These are phyloP conservation scores for Trichoderma afroharzianum DNA, from an alignment of 2,329 filamentous ascomycete genomes.

Conservation along the genomic window DNA sequence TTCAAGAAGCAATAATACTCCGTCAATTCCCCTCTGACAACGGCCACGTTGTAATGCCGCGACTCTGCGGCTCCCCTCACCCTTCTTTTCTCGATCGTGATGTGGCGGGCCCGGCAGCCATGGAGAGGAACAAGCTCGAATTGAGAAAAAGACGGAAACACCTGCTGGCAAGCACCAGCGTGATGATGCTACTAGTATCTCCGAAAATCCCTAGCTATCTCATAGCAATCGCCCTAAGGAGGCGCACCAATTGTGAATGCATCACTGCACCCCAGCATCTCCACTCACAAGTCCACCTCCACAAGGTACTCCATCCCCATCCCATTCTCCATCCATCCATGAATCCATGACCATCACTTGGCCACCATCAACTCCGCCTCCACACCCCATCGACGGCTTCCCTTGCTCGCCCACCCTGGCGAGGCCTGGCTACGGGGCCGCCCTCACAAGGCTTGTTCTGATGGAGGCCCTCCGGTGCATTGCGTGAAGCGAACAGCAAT, in stretches of 20 bases:
- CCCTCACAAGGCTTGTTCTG: conserved; percentile 15
- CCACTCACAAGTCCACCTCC: conserved; percentile 17
- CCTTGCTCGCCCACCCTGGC: conserved; percentile 16
- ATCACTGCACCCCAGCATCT: conserved; percentile 18
- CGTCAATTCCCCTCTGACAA: neutral
- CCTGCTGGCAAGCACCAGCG: conserved; percentile 1
- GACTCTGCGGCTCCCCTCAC: neutral
- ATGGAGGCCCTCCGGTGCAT: conserved; percentile 11
- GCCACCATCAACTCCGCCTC: conserved; percentile 15
- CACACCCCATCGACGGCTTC: conserved; percentile 17
- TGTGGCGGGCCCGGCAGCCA: conserved; percentile 2
- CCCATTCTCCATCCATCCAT: conserved; percentile 12
- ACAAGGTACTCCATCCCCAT: conserved; percentile 12
- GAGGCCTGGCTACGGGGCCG: conserved; percentile 7
- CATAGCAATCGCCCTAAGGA: conserved; percentile 10
- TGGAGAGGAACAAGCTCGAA: conserved; percentile 3
- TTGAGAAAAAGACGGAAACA: conserved; percentile 6
- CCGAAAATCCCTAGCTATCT: conserved; percentile 13
- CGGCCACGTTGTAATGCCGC: neutral
- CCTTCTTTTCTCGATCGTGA: neutral
- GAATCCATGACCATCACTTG: conserved; percentile 16
- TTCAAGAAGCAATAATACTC: neutral
- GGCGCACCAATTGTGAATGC: conserved; percentile 16
- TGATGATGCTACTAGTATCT: conserved; percentile 16
- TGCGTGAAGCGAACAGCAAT: conserved; percentile 11